Evolutionary conservation across 2,329 filamentous ascomycete species (phyloP).

Genomic region (Helminthosporium solani): DNA sequence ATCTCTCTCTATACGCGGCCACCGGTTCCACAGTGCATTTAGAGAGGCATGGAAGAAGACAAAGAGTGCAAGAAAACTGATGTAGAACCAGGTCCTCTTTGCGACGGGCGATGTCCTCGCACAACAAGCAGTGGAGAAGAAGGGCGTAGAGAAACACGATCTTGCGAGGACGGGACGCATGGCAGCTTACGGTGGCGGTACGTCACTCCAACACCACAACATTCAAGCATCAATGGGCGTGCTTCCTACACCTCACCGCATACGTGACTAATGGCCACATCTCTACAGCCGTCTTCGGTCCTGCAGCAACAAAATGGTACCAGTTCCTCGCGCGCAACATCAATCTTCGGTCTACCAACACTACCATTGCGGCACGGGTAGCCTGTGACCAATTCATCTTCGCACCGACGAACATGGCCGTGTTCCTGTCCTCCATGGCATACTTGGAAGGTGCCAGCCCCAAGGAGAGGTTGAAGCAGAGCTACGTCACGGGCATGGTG

Average conservation of each 20-base stretch:
- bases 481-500: constrained; percentile 69
- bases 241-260: too few species aligned
- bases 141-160: constrained; percentile 73
- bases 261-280: too few species aligned
- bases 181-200: constrained; percentile 76
- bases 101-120: constrained; percentile 87
- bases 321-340: constrained; percentile 72
- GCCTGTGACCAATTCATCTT: constrained; percentile 76
- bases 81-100: constrained; percentile 67
- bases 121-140: constrained; percentile 86
- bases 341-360: constrained; percentile 61
- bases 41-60: not conserved
- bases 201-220: constrained; percentile 32
- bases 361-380: constrained; percentile 76
- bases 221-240: too few species aligned
- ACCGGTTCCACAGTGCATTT: not conserved
- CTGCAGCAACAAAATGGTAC: constrained; percentile 86
- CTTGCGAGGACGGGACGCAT: constrained; percentile 71
- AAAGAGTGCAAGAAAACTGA: not conserved
- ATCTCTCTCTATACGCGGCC: too few species aligned
- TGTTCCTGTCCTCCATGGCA: constrained; percentile 84
- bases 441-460: constrained; percentile 69
- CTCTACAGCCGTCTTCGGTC: constrained; percentile 72
- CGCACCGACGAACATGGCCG: constrained; percentile 74
- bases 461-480: constrained; percentile 68